A percentile compares a stretch with the other conserved stretches of the same genome.
Conservation (phyloP, 2,329 filamentous ascomycete species). For the Aureobasidium sp. region DNA sequence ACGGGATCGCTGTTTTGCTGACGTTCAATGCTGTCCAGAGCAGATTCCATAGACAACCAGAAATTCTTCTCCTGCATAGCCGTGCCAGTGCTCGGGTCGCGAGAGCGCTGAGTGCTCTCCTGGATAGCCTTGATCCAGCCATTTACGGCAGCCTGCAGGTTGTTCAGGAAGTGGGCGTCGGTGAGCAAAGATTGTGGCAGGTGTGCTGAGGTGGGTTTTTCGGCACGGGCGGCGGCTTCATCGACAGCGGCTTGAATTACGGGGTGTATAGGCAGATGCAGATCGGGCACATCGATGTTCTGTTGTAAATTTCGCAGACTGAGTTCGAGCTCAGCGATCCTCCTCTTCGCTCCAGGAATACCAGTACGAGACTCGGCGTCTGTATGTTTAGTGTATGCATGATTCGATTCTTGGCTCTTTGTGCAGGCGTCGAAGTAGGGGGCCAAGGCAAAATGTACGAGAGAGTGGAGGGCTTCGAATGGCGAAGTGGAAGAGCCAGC, state of each 20-base stretch:
- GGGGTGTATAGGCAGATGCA: slow-evolving; percentile 79
- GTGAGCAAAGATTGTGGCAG: slow-evolving; percentile 69
- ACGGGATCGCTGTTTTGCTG: slow-evolving; percentile 87
- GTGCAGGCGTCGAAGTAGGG: slow-evolving; percentile 98
- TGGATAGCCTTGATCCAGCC: slow-evolving; percentile 99
- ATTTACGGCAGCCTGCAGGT: slow-evolving; percentile 86
- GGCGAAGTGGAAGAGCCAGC: slow-evolving; percentile 69
- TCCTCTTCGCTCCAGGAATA: slow-evolving; percentile 95
- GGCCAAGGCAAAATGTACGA: slow-evolving; percentile 82
- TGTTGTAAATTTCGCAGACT: slow-evolving; percentile 88
- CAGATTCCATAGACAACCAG: slow-evolving; percentile 95
- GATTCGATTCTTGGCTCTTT: slow-evolving; percentile 63
- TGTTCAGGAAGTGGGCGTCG: slow-evolving; percentile 89
- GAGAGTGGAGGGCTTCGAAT: slow-evolving; percentile 85
- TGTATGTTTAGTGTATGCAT: slow-evolving; percentile 55
- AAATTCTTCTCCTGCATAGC: slow-evolving; percentile 98
- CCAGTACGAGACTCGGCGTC: slow-evolving; percentile 90
- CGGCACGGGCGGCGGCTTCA: slow-evolving; percentile 55
- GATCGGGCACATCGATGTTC: slow-evolving; percentile 93
- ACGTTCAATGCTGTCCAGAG: slow-evolving; percentile 81
- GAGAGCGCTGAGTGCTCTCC: slow-evolving; percentile 86
- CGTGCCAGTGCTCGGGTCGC: slow-evolving; percentile 68
- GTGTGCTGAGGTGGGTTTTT: slow-evolving; percentile 67
- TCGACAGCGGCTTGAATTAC: slow-evolving; percentile 80
- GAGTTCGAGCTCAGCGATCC: slow-evolving; percentile 86